A percentile compares a stretch with the other conserved stretches of the same genome.
Conservation (phyloP, 192 early-diverging fungal genomes). For the Rhizophagus sp. region DNA sequence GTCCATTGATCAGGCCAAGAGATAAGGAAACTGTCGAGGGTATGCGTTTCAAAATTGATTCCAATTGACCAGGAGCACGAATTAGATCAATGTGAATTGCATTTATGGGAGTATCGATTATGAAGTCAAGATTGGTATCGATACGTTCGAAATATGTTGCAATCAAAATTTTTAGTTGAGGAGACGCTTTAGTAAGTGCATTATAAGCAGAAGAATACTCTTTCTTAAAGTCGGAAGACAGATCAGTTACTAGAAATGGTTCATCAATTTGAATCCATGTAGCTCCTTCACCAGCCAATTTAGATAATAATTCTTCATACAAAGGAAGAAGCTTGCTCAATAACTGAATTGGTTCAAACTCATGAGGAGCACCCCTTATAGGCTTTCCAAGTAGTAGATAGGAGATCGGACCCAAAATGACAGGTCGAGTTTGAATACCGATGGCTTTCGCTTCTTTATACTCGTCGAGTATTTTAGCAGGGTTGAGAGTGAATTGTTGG, state of each 20-base stretch:
- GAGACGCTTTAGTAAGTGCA: slow-evolving; percentile 49
- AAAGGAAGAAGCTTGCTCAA: slow-evolving; percentile 77
- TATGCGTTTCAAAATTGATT: slow-evolving; percentile 64
- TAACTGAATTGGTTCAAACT: slow-evolving; percentile 74
- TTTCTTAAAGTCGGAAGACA: slow-evolving; percentile 47
- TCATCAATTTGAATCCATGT: slow-evolving; percentile 88
- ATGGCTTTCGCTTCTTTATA: slow-evolving; percentile 90
- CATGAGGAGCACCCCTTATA: slow-evolving; percentile 61
- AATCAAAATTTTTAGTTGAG: slow-evolving; percentile 70
- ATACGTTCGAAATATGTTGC: slow-evolving; percentile 95
- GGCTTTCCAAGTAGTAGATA: slow-evolving; percentile 87
- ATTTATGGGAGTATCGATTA: slow-evolving; percentile 73
- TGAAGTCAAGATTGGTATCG: slow-evolving; percentile 69
- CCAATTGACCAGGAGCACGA: slow-evolving; percentile 78
- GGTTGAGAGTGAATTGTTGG: slow-evolving; percentile 71
- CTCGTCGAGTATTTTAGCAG: slow-evolving; percentile 77
- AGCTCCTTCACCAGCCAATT: slow-evolving; percentile 76
- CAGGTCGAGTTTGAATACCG: slow-evolving; percentile 90
- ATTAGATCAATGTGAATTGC: slow-evolving; percentile 93
- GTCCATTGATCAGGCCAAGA: slow-evolving; percentile 93
- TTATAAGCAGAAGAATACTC: slow-evolving; percentile 68
- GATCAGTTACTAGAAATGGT: slow-evolving; percentile 72
- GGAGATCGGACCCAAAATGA: slow-evolving; percentile 88
- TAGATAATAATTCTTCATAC: slow-evolving; percentile 74
- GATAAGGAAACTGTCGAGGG: slow-evolving; percentile 73